These are phyloP conservation scores for Blastocystis sp. DNA, from an alignment of 352 stramenopile genomes.

Conservation along the genomic window DNA sequence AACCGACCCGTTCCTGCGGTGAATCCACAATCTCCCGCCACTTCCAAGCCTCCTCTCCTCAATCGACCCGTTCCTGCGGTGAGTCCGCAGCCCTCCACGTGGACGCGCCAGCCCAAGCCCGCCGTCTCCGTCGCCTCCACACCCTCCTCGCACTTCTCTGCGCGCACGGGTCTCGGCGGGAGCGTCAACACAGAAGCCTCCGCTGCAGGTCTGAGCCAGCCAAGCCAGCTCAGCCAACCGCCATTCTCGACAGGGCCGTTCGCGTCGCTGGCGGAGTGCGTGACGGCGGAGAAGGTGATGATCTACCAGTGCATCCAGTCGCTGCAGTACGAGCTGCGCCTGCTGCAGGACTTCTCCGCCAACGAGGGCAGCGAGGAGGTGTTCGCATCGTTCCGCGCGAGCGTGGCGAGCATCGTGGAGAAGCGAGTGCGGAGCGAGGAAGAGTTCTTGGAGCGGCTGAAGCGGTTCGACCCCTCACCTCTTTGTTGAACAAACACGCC, in stretches of 20 bases:
- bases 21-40: background rate
- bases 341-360: slow-evolving; percentile 34
- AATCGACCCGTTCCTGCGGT: background rate
- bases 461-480: background rate
- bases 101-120: background rate
- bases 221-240: background rate
- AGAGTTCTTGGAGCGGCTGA: background rate
- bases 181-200: background rate
- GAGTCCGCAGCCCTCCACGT: background rate
- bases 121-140: background rate
- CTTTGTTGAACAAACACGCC: background rate
- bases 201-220: background rate
- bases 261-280: slow-evolving; percentile 27
- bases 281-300: slow-evolving; percentile 22
- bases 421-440: background rate
- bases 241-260: background rate
- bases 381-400: background rate
- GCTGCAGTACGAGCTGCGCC: slow-evolving; percentile 5
- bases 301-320: slow-evolving; percentile 5
- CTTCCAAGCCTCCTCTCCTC: background rate
- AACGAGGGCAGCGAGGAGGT: slow-evolving; percentile 15
- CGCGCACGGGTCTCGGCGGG: background rate
- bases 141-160: background rate
- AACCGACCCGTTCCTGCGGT: background rate
- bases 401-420: background rate